A percentile compares a stretch with the other conserved stretches of the same genome.
These are phyloP conservation scores for Alternaria gansuensis DNA, from an alignment of 2,329 filamentous ascomycete species.

Conservation along the genomic window DNA sequence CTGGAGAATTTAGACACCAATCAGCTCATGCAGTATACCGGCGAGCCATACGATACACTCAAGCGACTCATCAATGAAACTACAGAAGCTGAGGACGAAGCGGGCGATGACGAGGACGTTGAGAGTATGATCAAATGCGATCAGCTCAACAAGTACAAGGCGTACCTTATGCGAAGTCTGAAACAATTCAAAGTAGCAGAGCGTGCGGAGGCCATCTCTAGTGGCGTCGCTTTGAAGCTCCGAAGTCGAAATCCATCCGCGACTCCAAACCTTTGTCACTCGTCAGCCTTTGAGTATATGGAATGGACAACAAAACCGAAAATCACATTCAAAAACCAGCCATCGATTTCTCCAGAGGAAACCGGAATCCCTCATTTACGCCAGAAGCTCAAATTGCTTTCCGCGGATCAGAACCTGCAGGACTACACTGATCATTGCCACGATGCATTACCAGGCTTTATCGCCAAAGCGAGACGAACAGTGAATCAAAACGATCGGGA, in stretches of 20 bases:
- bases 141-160: constrained; percentile 19
- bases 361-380: constrained; percentile 33
- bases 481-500: constrained; percentile 23
- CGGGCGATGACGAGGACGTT: too few species aligned
- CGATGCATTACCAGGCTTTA: constrained; percentile 11
- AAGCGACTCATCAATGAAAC: too few species aligned
- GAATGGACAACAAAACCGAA: constrained; percentile 26
- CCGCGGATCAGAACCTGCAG: constrained; percentile 25
- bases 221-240: constrained; percentile 21
- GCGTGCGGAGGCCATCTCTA: constrained; percentile 19
- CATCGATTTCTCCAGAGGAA: constrained; percentile 18
- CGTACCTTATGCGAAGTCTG: constrained; percentile 22
- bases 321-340: constrained; percentile 23
- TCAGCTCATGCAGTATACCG: not conserved
- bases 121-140: too few species aligned
- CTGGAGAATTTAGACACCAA: too few species aligned
- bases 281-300: constrained; percentile 33
- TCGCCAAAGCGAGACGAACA: constrained; percentile 26
- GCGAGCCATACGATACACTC: not conserved
- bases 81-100: too few species aligned
- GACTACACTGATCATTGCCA: constrained; percentile 26
- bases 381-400: constrained; percentile 23
- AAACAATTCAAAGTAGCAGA: constrained; percentile 21
- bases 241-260: constrained; percentile 7
- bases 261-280: constrained; percentile 20